These are phyloP conservation scores for Ricinus communis DNA, from an alignment of 345 rosid species.

Conservation along the genomic window DNA sequence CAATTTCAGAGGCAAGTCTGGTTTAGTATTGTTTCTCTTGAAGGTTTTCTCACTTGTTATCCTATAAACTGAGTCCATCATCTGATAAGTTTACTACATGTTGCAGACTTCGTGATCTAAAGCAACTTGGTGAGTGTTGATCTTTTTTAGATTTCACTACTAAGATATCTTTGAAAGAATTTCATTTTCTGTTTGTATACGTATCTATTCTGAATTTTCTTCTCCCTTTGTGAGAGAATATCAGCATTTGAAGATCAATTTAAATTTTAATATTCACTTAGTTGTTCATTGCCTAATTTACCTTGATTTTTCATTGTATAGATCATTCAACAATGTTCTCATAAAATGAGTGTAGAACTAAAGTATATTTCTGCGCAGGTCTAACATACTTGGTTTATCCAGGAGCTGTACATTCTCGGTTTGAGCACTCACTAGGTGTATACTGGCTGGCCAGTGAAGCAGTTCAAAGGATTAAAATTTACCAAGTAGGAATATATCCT, in stretches of 20 bases:
- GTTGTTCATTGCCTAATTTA: neutral
- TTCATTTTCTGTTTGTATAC: neutral
- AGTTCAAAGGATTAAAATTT: constrained; percentile 20
- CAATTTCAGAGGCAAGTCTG: constrained; percentile 38
- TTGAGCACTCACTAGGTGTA: constrained; percentile 38
- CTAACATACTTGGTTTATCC: constrained; percentile 35
- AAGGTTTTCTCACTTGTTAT: neutral
- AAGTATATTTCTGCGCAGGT: constrained; percentile 19
- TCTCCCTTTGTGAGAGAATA: constrained; percentile 3
- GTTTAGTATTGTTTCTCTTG: neutral
- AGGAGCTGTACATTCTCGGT: constrained; percentile 38
- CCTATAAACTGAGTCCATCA: neutral
- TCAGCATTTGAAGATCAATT: neutral
- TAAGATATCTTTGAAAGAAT: no score
- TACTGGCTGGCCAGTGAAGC: constrained; percentile 29
- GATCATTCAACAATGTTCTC: neutral
- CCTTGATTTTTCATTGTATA: neutral
- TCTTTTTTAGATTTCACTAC: neutral
- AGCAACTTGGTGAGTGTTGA: constrained; percentile 31
- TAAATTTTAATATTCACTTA: neutral
- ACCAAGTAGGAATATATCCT: constrained; percentile 24
- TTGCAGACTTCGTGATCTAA: constrained; percentile 35
- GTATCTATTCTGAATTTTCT: no score
- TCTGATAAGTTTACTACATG: constrained; percentile 9
- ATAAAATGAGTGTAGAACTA: neutral